A percentile compares a stretch with the other conserved stretches of the same genome.
Conservation (phyloP, 352 stramenopile genomes). For the Globisporangium megalacanthum region DNA sequence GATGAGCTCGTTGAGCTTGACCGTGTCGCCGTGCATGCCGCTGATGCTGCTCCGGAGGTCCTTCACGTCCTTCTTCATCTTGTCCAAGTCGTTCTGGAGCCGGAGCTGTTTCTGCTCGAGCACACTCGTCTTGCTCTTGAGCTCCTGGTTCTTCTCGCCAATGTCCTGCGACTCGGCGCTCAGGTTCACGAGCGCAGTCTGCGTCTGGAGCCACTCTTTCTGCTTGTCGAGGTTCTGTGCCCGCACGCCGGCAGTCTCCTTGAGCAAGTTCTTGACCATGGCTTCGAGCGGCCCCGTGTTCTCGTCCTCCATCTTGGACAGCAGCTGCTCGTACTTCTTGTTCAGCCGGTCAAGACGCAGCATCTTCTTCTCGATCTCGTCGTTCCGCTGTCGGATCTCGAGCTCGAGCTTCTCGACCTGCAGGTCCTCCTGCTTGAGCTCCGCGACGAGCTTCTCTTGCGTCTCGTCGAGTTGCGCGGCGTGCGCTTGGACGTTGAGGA, state of each 20-base stretch:
- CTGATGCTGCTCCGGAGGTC: conserved; percentile 63
- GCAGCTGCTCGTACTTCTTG: conserved; percentile 92
- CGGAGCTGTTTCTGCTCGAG: conserved; percentile 88
- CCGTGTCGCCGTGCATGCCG: conserved; percentile 90
- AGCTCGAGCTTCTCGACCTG: conserved; percentile 89
- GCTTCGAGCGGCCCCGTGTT: conserved; percentile 92
- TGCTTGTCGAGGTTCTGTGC: conserved; percentile 75
- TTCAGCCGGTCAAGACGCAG: conserved; percentile 91
- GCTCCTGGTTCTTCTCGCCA: conserved; percentile 85
- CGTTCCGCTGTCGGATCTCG: conserved; percentile 92
- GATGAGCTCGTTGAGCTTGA: conserved; percentile 92
- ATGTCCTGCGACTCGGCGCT: conserved; percentile 86
- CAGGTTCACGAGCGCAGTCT: conserved; percentile 88
- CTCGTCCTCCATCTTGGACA: conserved; percentile 86
- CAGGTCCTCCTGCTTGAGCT: conserved; percentile 87
- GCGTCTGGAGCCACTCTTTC: conserved; percentile 87
- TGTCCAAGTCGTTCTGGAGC: conserved; percentile 78
- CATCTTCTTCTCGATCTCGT: conserved; percentile 97
- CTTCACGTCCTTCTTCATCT: conserved; percentile 80
- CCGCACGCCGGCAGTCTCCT: conserved; percentile 77
- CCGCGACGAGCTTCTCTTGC: conserved; percentile 63
- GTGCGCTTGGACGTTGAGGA: conserved; percentile 90
- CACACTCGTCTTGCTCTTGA: conserved; percentile 87
- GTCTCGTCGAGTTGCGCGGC: conserved; percentile 83
- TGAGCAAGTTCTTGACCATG: conserved; percentile 90